A percentile compares a stretch with the other conserved stretches of the same genome.
These are phyloP conservation scores for Trichoderma sp. DNA, from an alignment of 2,329 filamentous ascomycete genomes.

Conservation along the genomic window DNA sequence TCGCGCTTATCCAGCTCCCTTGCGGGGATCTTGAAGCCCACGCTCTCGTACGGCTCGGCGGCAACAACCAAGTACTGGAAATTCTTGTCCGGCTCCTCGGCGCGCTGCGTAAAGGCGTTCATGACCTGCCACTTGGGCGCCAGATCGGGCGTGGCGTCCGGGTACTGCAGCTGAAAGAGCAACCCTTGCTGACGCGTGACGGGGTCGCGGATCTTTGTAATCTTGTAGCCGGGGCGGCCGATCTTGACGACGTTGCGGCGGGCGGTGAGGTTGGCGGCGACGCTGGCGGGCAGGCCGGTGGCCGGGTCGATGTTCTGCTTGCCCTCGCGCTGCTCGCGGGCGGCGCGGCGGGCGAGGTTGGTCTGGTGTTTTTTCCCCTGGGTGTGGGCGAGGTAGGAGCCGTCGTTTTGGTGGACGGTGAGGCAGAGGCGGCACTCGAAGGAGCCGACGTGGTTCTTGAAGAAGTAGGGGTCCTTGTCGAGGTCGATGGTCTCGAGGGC, in stretches of 20 bases:
- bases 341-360: constrained; percentile 91
- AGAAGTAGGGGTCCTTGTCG: constrained; percentile 99
- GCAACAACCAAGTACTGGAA: constrained; percentile 95
- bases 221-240: constrained; percentile 93
- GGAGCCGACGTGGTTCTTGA: constrained; percentile 98
- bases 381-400: constrained; percentile 96
- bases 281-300: constrained; percentile 71
- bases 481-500: constrained; percentile 98
- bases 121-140: constrained; percentile 90
- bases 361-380: constrained; percentile 99
- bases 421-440: constrained; percentile 97
- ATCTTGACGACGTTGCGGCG: constrained; percentile 90
- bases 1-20: constrained; percentile 89
- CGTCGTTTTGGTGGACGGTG: constrained; percentile 98
- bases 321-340: constrained; percentile 91
- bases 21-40: constrained; percentile 92
- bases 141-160: constrained; percentile 77
- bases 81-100: constrained; percentile 91
- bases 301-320: constrained; percentile 68
- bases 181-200: constrained; percentile 85
- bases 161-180: constrained; percentile 95
- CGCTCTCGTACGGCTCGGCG: constrained; percentile 97
- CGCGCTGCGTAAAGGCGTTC: constrained; percentile 94
- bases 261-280: constrained; percentile 68
- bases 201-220: constrained; percentile 91